Percentiles rank a stretch among this genome's conserved stretches.
phyloP scores from a whole-genome alignment of 495 filamentous ascomycete species.

The Penicillium bovifimosum region DNA sequence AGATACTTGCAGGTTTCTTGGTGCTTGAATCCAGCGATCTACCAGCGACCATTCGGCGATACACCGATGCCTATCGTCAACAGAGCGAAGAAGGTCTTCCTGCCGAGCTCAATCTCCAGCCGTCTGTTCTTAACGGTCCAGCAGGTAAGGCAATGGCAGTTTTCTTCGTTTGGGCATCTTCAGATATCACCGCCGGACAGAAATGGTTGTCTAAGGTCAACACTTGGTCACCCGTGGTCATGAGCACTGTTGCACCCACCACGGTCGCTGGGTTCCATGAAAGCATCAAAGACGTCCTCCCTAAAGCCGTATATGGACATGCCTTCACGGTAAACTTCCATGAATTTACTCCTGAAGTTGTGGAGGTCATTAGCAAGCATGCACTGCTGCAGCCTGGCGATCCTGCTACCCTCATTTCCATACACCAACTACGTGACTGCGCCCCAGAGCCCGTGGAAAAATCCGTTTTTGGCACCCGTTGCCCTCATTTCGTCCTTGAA shows the following conservation, averaged over 20 bases:
- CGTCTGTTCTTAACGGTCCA: constrained; percentile 3
- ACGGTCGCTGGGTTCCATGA: constrained; percentile 8
- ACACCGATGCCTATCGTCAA: constrained; percentile 6
- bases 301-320: background rate
- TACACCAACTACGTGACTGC: constrained; percentile 11
- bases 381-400: constrained; percentile 3
- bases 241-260: constrained; percentile 9
- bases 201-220: constrained; percentile 10
- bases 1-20: constrained; percentile 12
- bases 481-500: constrained; percentile 11
- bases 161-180: constrained; percentile 16
- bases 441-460: background rate
- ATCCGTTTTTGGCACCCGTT: constrained; percentile 2
- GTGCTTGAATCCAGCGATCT: constrained; percentile 7
- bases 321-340: background rate
- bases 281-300: background rate
- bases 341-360: constrained; percentile 11
- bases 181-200: constrained; percentile 8
- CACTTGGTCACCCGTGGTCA: constrained; percentile 6
- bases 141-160: background rate
- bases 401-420: constrained; percentile 4
- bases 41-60: constrained; percentile 1
- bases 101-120: constrained; percentile 7
- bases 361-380: constrained; percentile 9
- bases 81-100: constrained; percentile 7